Evolutionary conservation across 2,329 filamentous ascomycete species (phyloP).

Genomic region (Endocalyx cinctus): DNA sequence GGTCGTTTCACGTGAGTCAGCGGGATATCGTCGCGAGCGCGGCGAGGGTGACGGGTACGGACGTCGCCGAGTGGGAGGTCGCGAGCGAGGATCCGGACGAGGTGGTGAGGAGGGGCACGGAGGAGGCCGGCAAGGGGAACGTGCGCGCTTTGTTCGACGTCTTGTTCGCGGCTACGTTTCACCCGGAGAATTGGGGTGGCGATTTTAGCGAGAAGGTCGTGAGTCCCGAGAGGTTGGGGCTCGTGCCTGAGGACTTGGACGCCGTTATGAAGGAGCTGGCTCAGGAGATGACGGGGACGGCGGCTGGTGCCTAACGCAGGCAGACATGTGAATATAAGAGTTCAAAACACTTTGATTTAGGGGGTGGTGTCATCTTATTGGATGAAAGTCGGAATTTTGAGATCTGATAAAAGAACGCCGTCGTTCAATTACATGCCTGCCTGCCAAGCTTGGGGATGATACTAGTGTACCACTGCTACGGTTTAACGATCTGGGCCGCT

Average conservation of each 20-base stretch:
- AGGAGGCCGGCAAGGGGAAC: slow-evolving; percentile 11
- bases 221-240: slow-evolving; percentile 19
- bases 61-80: slow-evolving; percentile 24
- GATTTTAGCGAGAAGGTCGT: slow-evolving; percentile 26
- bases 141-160: slow-evolving; percentile 9
- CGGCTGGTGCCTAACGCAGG: too few relatives aligned
- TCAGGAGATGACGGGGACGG: slow-evolving; percentile 4
- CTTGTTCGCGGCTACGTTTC: slow-evolving; percentile 24
- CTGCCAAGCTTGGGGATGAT: too few relatives aligned
- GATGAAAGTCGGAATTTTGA: too few relatives aligned
- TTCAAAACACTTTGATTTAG: too few relatives aligned
- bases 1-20: slow-evolving; percentile 31
- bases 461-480: too few relatives aligned
- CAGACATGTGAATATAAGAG: too few relatives aligned
- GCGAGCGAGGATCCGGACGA: slow-evolving; percentile 15
- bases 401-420: too few relatives aligned
- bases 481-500: too few relatives aligned
- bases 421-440: too few relatives aligned
- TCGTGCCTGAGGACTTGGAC: slow-evolving; percentile 25
- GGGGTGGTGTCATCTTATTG: too few relatives aligned
- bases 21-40: slow-evolving; percentile 30
- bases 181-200: slow-evolving; percentile 27
- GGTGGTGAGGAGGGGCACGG: slow-evolving; percentile 7
- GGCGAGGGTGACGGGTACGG: slow-evolving; percentile 26
- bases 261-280: slow-evolving; percentile 16